These are phyloP conservation scores for Plasmodium inui DNA, from an alignment of 169 alveolate genomes.

Conservation along the genomic window DNA sequence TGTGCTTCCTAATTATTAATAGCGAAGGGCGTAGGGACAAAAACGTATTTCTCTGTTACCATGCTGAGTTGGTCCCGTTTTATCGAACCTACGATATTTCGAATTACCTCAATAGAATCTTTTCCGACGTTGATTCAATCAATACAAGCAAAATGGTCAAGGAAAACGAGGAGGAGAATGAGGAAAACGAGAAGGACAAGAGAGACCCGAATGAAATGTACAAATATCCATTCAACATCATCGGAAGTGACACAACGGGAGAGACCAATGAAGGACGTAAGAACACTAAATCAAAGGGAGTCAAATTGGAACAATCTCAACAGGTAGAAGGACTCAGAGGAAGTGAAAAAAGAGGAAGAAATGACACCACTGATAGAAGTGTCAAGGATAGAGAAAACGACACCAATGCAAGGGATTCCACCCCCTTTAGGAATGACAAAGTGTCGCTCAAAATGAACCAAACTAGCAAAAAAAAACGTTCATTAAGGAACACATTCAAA, in stretches of 20 bases:
- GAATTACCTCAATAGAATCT: slow-evolving; percentile 18
- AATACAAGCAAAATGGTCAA: background rate
- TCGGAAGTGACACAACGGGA: background rate
- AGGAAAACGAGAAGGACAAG: slow-evolving; percentile 2
- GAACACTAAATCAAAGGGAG: background rate
- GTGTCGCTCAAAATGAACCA: background rate
- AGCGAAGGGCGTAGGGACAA: background rate
- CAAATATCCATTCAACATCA: slow-evolving; percentile 41
- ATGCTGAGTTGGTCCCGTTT: slow-evolving; percentile 54
- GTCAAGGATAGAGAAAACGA: background rate
- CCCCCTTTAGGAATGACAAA: background rate
- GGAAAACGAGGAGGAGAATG: background rate
- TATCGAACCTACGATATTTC: slow-evolving; percentile 36
- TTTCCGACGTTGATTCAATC: background rate
- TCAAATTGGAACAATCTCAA: background rate
- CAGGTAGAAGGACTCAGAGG: background rate
- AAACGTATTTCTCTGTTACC: slow-evolving; percentile 26
- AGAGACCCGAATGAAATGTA: background rate
- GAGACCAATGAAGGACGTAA: background rate
- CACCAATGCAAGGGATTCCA: background rate
- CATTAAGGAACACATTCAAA: background rate
- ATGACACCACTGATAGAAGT: background rate
- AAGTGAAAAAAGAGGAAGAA: background rate
- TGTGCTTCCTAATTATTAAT: slow-evolving; percentile 44
- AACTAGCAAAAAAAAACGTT: background rate